Evolutionary conservation across 2,329 filamentous ascomycete genomes (phyloP).

Genomic region (Fusarium penzigii): DNA sequence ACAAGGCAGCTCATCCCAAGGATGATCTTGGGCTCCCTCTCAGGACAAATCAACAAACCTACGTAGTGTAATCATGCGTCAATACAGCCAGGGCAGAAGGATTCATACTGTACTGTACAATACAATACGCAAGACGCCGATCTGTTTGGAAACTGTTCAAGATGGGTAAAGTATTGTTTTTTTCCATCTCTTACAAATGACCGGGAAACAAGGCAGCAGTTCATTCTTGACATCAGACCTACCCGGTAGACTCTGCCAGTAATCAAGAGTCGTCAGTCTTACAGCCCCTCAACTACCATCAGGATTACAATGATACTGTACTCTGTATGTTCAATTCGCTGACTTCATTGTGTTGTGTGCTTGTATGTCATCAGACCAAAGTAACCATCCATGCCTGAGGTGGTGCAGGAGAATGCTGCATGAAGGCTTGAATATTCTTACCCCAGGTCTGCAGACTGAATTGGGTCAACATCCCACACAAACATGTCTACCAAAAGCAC

Average conservation of each 20-base stretch:
- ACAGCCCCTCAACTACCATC: neutral
- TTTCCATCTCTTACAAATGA: neutral
- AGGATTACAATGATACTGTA: neutral
- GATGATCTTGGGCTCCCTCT: neutral
- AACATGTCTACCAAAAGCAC: neutral
- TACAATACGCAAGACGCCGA: slow-evolving; percentile 13
- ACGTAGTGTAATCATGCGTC: slow-evolving; percentile 19
- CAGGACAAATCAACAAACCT: slow-evolving; percentile 6
- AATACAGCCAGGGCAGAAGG: neutral
- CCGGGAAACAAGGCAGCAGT: neutral
- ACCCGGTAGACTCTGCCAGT: neutral
- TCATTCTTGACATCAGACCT: neutral
- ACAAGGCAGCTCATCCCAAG: neutral
- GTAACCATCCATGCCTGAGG: neutral
- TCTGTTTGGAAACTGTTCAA: slow-evolving; percentile 20
- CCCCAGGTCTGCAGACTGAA: neutral
- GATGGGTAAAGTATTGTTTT: neutral
- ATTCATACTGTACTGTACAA: slow-evolving; percentile 1
- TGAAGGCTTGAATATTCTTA: neutral
- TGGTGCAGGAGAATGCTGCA: neutral
- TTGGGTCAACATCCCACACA: neutral
- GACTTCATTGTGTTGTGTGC: neutral
- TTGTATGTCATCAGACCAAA: neutral
- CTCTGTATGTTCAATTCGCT: neutral
- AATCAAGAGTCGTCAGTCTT: neutral